Conservation (phyloP, 495 filamentous ascomycete species). For the Talaromyces borbonicus region DNA sequence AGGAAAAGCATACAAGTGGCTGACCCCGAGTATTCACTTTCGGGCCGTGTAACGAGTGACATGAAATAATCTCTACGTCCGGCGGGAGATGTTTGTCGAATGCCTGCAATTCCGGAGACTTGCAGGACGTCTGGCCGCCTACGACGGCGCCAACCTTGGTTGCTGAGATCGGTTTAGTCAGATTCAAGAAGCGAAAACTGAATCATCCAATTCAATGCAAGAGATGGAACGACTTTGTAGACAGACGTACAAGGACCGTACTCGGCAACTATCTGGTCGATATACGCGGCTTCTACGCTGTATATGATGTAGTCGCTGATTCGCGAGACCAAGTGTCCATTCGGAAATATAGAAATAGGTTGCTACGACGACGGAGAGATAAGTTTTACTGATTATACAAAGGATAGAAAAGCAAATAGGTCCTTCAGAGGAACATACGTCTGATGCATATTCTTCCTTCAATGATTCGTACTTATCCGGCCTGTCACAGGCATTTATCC, state of each 20-base stretch:
- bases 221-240: too few relatives aligned
- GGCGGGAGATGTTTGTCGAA: constrained; percentile 80
- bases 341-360: constrained; percentile 57
- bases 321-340: constrained; percentile 91
- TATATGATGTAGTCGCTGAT: constrained; percentile 96
- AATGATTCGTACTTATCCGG: constrained; percentile 73
- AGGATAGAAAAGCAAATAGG: background rate
- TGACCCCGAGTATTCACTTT: constrained; percentile 79
- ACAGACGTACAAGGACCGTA: constrained; percentile 86
- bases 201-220: too few relatives aligned
- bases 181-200: constrained; percentile 8
- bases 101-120: constrained; percentile 88
- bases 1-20: constrained; percentile 53
- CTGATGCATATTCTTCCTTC: constrained; percentile 64
- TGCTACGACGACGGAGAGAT: constrained; percentile 29
- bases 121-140: constrained; percentile 96
- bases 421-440: constrained; percentile 42
- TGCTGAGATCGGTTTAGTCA: constrained; percentile 43
- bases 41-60: constrained; percentile 93
- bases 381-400: constrained; percentile 28
- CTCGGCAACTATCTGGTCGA: constrained; percentile 70
- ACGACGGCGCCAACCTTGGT: constrained; percentile 91
- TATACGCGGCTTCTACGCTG: constrained; percentile 87
- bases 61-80: constrained; percentile 91
- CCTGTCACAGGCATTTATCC: constrained; percentile 89